phyloP scores from a whole-genome alignment of 768 basidiomycete genomes.

The Suillus luteus region DNA sequence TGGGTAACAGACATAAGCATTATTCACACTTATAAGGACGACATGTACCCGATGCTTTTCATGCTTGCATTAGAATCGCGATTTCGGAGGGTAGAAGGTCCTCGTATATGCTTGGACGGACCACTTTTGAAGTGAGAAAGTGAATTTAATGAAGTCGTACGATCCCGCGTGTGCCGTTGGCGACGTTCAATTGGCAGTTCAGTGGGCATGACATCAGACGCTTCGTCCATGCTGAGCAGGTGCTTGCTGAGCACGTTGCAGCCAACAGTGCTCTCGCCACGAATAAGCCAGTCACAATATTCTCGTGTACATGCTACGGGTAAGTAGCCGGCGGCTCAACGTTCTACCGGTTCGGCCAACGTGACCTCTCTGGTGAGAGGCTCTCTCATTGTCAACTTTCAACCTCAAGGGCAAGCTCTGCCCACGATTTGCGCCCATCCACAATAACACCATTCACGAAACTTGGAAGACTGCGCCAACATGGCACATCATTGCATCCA shows the following conservation, averaged over 20 bases:
- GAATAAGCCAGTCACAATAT: not conserved
- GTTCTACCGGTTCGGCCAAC: not conserved
- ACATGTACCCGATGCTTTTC: conserved; percentile 22
- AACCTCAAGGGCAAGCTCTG: not conserved
- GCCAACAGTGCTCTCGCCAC: not conserved
- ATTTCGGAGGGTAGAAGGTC: conserved; percentile 19
- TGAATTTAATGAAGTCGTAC: conserved; percentile 22
- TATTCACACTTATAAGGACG: not conserved
- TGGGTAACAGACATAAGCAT: conserved; percentile 6
- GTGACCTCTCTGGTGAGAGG: too few relatives aligned
- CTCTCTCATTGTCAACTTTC: too few relatives aligned
- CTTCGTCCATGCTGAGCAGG: conserved; percentile 8
- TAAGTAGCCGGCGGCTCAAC: not conserved
- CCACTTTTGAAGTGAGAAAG: conserved; percentile 12
- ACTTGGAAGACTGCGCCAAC: not conserved
- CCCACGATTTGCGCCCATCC: not conserved
- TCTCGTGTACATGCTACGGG: not conserved
- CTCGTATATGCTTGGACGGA: conserved; percentile 9
- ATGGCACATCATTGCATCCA: not conserved
- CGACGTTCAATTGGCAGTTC: conserved; percentile 2
- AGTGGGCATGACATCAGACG: not conserved
- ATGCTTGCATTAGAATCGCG: conserved; percentile 19
- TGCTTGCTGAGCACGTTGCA: conserved; percentile 1
- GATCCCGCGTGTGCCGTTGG: conserved; percentile 13
- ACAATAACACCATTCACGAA: not conserved